phyloP scores from a whole-genome alignment of 139 green algal species.

The Micromonas pusilla region DNA sequence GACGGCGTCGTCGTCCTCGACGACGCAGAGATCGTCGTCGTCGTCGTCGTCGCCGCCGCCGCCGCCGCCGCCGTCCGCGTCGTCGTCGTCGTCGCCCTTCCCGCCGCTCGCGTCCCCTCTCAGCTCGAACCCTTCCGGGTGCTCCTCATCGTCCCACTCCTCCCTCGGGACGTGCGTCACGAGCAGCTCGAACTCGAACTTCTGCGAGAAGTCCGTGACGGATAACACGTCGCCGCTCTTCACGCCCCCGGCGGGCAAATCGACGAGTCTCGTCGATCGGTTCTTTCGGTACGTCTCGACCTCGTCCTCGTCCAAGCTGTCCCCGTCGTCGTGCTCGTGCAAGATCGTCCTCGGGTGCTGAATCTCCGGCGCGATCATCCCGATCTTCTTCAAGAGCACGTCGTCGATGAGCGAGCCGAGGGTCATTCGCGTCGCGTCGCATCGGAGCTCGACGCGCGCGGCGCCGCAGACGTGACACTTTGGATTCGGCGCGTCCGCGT shows the following conservation, averaged over 20 bases:
- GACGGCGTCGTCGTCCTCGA: slow-evolving; percentile 18
- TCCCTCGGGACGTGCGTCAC: slow-evolving; percentile 49
- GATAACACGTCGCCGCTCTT: slow-evolving; percentile 48
- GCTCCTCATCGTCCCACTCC: slow-evolving; percentile 48
- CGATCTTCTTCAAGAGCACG: slow-evolving; percentile 63
- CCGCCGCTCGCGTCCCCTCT: slow-evolving; percentile 24
- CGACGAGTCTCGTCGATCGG: slow-evolving; percentile 41
- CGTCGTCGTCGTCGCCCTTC: background rate
- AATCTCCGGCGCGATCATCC: slow-evolving; percentile 47
- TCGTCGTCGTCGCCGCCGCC: background rate
- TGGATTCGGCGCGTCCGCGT: slow-evolving; percentile 40
- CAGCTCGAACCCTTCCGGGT: slow-evolving; percentile 56
- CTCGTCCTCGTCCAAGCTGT: slow-evolving; percentile 81
- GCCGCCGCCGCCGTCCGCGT: slow-evolving; percentile 1
- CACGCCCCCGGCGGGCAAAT: slow-evolving; percentile 65
- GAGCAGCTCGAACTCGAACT: slow-evolving; percentile 57
- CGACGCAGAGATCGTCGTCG: slow-evolving; percentile 8
- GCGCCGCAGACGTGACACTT: slow-evolving; percentile 72
- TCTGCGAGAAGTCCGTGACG: slow-evolving; percentile 68
- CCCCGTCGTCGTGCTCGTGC: slow-evolving; percentile 82
- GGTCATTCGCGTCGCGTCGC: slow-evolving; percentile 29
- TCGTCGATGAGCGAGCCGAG: slow-evolving; percentile 29
- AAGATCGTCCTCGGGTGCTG: slow-evolving; percentile 46
- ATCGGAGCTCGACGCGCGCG: slow-evolving; percentile 32
- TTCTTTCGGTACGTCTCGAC: slow-evolving; percentile 35